Conservation (phyloP, 2,329 filamentous ascomycete genomes). For the Sporothrix phasma region DNA sequence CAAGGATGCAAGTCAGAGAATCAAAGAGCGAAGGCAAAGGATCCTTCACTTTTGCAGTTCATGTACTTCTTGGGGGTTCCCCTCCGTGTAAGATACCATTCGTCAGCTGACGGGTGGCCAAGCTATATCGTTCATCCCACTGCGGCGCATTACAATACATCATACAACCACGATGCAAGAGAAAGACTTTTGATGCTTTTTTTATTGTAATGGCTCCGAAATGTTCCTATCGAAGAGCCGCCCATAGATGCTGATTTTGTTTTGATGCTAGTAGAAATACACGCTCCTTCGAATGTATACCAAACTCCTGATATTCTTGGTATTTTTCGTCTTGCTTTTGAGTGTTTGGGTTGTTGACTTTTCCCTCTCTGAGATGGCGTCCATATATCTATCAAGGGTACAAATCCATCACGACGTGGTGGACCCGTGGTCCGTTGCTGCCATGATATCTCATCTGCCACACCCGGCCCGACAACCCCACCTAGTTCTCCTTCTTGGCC, state of each 20-base stretch:
- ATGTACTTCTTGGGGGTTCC: neutral
- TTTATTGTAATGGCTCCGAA: neutral
- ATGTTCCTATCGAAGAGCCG: constrained; percentile 11
- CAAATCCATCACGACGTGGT: neutral
- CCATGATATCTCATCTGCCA: no score
- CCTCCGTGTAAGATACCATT: constrained; percentile 15
- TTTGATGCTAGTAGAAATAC: constrained; percentile 1
- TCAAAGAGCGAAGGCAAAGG: neutral
- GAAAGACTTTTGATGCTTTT: neutral
- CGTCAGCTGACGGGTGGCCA: neutral
- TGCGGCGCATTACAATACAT: constrained; percentile 6
- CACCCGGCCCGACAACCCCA: no score
- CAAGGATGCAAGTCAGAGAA: neutral
- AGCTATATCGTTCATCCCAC: neutral
- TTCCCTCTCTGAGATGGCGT: neutral
- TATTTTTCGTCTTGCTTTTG: neutral
- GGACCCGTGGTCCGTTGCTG: neutral
- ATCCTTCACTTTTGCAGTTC: neutral
- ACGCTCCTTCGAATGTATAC: neutral
- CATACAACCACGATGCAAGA: neutral
- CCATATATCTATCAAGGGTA: constrained; percentile 3
- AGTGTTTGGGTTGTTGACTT: neutral
- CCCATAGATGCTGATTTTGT: neutral
- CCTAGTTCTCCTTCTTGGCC: constrained; percentile 47
- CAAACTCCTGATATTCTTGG: neutral